Evolutionary conservation across 345 rosid species (phyloP).

Genomic region (Eucalyptus marginata): DNA sequence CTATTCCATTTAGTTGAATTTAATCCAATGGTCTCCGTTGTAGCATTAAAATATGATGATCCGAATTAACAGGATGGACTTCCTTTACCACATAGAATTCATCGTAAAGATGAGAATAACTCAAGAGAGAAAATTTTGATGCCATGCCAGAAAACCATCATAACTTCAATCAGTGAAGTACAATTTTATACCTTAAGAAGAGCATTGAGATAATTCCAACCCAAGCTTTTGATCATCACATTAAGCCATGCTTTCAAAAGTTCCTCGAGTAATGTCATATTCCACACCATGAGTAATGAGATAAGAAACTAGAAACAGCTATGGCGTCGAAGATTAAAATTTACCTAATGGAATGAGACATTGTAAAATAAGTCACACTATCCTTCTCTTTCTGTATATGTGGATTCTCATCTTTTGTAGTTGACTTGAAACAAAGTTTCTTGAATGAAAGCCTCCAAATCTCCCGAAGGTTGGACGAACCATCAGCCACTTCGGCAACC

Average conservation of each 20-base stretch:
- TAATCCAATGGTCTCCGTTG: not conserved
- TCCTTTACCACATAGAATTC: not conserved
- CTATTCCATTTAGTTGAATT: not conserved
- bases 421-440: not conserved
- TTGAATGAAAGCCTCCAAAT: conserved; percentile 66
- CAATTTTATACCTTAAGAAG: not conserved
- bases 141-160: not conserved
- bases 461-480: conserved; percentile 84
- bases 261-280: not conserved
- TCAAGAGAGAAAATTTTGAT: not conserved
- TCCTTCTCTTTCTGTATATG: not conserved
- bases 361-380: not conserved
- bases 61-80: not conserved
- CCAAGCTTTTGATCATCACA: not conserved
- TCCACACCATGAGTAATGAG: not conserved
- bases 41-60: not conserved
- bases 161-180: not conserved
- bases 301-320: not conserved
- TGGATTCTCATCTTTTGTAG: not conserved
- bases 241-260: not conserved
- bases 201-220: not conserved
- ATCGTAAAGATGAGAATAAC: not conserved
- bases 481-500: conserved; percentile 64
- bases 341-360: not conserved
- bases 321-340: not conserved